These are phyloP conservation scores for Lunularia cruciata DNA, from an alignment of 225 moss, liverwort and hornwort species.

Conservation along the genomic window DNA sequence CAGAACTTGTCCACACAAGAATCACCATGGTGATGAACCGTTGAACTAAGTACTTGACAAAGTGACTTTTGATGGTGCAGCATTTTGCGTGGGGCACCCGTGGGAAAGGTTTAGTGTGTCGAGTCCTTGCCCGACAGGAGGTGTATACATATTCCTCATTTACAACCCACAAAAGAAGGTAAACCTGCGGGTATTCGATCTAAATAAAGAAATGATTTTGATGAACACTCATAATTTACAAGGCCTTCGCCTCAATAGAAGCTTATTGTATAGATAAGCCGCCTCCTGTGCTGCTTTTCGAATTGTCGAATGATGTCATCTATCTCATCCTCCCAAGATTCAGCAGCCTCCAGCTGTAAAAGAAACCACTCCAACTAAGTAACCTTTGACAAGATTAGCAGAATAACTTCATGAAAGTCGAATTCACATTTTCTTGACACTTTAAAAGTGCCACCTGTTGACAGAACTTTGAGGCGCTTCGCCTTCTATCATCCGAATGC, in stretches of 20 bases:
- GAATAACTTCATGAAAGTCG: background rate
- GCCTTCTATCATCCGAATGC: no score
- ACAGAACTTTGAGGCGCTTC: no score
- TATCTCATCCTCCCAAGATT: constrained; percentile 95
- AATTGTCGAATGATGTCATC: constrained; percentile 84
- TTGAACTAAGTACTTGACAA: background rate
- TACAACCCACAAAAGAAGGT: constrained; percentile 1
- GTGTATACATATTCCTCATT: constrained; percentile 7
- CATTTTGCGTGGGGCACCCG: background rate
- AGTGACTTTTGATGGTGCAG: constrained; percentile 1
- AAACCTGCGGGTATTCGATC: background rate
- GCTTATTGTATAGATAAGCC: constrained; percentile 88
- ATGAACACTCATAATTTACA: constrained; percentile 9
- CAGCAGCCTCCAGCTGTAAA: constrained; percentile 86
- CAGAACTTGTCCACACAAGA: background rate
- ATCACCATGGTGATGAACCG: background rate
- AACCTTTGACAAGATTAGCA: background rate
- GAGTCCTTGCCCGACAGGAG: background rate
- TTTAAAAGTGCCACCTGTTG: no score
- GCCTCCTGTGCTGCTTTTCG: constrained; percentile 83
- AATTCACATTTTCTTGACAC: no score
- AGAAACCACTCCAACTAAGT: constrained; percentile 36
- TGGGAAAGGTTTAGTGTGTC: background rate
- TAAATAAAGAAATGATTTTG: background rate
- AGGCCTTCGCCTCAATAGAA: constrained; percentile 64